Evolutionary conservation across 2,329 filamentous ascomycete genomes (phyloP), one percentile per base, ranked within the genome.

Genomic region (Xylaria arbuscula): DNA sequence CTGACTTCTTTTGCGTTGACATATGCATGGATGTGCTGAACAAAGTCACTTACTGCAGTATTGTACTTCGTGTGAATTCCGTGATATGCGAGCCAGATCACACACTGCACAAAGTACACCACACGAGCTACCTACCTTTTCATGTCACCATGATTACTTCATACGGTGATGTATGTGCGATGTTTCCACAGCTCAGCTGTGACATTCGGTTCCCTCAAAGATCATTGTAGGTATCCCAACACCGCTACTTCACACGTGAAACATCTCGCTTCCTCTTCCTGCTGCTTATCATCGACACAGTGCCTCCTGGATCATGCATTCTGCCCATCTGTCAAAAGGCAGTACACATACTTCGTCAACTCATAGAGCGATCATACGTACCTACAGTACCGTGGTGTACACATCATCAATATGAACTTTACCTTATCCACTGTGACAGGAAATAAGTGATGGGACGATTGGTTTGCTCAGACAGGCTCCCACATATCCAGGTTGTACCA

Each of bases 231-330:
- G 28, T 57, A 56, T 61, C 56, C 54, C 57, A 24, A 58, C 57
- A 62, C 58, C 45, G 61, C 45, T 57, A 42, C 38, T 48, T 57
- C 57, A 57, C 61, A 57, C 50, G 38, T 65, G 62, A 45, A 62
- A 62, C 51, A 48, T 58, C 17, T 55, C 53, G 57, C 58, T 50
- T 42, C 36, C 24, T 62, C 42, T 50, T 51, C 55, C 28, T 36
- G 2, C 53, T 34, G 13, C 62, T 15, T 13, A 32, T 47, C 48
- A 56, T 15, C 17, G 48, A 40, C 50, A 56, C 58, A 57, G 57
- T 66, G 53, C 47, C 36, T n/a, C 22, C 36, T 57, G 4, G 51
- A 42, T 24, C 53, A 40, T 42, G 28, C 24, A 17, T 38, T 54
- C 11, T 28, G 45, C 54, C 34, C 13, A 24, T 69, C 59, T 24